Percentiles rank a stretch among this genome's conserved stretches.
Evolutionary conservation across 1,284 basidiomycete genomes (phyloP).

Genomic region (Bjerkandera adusta): DNA sequence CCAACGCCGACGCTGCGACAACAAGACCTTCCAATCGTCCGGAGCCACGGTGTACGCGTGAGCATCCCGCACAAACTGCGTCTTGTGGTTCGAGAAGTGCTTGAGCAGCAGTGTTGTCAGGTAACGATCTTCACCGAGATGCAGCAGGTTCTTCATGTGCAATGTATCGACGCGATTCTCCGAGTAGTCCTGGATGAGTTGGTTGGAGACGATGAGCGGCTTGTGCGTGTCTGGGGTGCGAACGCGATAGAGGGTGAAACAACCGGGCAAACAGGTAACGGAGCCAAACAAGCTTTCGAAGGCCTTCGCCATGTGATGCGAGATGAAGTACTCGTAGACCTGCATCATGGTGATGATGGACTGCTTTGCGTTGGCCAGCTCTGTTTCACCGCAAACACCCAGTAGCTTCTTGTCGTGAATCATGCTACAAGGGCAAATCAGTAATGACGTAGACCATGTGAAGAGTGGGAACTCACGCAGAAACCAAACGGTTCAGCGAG

Average conservation of each 20-base stretch:
- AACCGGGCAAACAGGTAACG: slow-evolving; percentile 97
- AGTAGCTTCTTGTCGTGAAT: slow-evolving; percentile 92
- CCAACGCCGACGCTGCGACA: slow-evolving; percentile 99
- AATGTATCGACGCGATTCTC: slow-evolving; percentile 97
- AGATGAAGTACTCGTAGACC: slow-evolving; percentile 98
- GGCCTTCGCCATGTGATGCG: slow-evolving; percentile 96
- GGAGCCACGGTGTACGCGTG: slow-evolving; percentile 92
- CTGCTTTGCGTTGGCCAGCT: slow-evolving; percentile 86
- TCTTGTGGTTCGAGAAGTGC: slow-evolving; percentile 91
- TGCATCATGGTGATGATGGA: slow-evolving; percentile 99
- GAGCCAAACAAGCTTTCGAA: slow-evolving; percentile 97
- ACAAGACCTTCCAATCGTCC: slow-evolving; percentile 89
- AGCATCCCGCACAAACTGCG: slow-evolving; percentile 92
- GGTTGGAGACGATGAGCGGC: slow-evolving; percentile 85
- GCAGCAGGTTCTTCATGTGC: slow-evolving; percentile 96
- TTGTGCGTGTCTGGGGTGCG: slow-evolving; percentile 93
- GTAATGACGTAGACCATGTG: slow-evolving; percentile 8
- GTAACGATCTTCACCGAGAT: slow-evolving; percentile 98
- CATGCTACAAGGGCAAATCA: slow-evolving; percentile 51
- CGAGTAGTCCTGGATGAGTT: slow-evolving; percentile 90
- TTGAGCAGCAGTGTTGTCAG: slow-evolving; percentile 94
- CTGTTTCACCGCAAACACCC: slow-evolving; percentile 93
- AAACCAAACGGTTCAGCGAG: slow-evolving; percentile 87
- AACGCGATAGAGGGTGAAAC: slow-evolving; percentile 94
- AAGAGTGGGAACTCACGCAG: slow-evolving; percentile 62